Evolutionary conservation across 2,329 filamentous ascomycete species (phyloP).

Genomic region (Calonectria honghensis): DNA sequence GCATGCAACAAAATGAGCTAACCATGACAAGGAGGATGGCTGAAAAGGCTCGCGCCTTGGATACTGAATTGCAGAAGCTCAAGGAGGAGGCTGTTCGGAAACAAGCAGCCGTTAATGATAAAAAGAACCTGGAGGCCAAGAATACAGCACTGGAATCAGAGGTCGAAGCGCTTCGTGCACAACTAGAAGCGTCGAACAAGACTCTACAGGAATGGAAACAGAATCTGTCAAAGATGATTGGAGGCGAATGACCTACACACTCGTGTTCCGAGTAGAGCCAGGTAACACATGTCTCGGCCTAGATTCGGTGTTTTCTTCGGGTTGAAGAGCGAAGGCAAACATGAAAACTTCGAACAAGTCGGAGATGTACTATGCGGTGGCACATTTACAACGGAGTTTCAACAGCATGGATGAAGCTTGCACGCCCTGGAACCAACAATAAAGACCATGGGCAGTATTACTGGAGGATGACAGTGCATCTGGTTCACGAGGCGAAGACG

Average conservation of each 20-base stretch:
- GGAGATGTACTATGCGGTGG: neutral
- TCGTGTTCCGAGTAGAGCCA: neutral
- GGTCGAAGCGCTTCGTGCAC: neutral
- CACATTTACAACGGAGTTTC: neutral
- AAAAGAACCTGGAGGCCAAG: neutral
- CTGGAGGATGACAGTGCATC: neutral
- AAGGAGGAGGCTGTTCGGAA: neutral
- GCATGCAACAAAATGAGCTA: neutral
- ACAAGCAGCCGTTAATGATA: neutral
- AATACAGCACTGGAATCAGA: conserved; percentile 1
- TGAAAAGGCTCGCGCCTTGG: neutral
- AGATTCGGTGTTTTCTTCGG: neutral
- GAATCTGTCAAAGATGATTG: conserved; percentile 12
- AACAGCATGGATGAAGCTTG: neutral
- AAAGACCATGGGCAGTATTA: neutral
- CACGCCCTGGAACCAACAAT: neutral
- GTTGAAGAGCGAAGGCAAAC: too few relatives aligned
- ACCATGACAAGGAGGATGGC: neutral
- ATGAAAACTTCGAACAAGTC: too few relatives aligned
- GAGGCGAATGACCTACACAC: neutral
- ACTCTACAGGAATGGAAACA: conserved; percentile 4
- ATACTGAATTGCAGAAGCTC: conserved; percentile 1
- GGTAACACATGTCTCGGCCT: neutral
- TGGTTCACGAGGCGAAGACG: too few relatives aligned
- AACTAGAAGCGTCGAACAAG: neutral